phyloP scores from a whole-genome alignment of 2,329 filamentous ascomycete species.

The Exophiala oligosperma region DNA sequence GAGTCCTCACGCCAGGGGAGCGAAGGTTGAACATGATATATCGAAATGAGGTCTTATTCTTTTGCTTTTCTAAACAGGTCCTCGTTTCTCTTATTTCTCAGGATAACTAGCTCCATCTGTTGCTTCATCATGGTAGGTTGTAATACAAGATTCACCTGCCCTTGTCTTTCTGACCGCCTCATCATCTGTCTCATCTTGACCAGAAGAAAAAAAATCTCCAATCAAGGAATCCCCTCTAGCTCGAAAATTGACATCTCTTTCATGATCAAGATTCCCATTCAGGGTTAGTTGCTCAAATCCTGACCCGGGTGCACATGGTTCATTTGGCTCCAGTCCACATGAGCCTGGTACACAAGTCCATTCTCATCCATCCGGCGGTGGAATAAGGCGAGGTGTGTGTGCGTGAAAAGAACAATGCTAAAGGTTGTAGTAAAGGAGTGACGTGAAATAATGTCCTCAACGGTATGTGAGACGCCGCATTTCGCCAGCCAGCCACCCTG shows the following conservation, averaged over 20 bases:
- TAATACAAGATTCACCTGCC: neutral
- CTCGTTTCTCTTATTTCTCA: neutral
- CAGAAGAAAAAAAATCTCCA: neutral
- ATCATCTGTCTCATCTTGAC: neutral
- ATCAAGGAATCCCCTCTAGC: neutral
- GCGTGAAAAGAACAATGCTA: neutral
- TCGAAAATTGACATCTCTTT: conserved; percentile 1
- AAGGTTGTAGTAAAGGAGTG: neutral
- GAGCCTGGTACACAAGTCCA: neutral
- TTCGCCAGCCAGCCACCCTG: conserved; percentile 9
- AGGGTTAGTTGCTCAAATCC: neutral
- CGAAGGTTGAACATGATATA: too few species aligned
- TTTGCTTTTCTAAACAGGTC: neutral
- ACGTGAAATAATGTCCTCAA: neutral
- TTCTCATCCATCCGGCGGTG: neutral
- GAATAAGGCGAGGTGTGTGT: neutral
- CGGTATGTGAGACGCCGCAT: conserved; percentile 4
- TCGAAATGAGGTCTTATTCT: neutral
- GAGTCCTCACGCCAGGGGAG: too few species aligned
- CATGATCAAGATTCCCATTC: conserved; percentile 18
- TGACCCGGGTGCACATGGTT: neutral
- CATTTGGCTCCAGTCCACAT: neutral
- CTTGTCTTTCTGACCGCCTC: neutral
- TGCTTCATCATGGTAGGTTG: neutral
- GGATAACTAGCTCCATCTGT: neutral